Evolutionary conservation across 2,329 filamentous ascomycete genomes (phyloP).

Genomic region (Aspergillus uvarum): DNA sequence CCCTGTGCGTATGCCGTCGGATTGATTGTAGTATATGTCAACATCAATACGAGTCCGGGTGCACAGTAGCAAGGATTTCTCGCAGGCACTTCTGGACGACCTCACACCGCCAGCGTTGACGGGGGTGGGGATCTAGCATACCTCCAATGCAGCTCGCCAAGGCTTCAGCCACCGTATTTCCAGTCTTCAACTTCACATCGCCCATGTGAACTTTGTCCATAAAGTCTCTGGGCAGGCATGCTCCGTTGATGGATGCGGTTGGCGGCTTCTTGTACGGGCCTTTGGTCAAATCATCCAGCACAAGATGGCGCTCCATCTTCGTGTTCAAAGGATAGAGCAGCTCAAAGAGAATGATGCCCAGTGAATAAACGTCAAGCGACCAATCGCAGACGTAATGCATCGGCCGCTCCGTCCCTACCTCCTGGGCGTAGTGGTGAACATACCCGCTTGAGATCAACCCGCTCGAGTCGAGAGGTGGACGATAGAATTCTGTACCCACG

Average conservation of each 20-base stretch:
- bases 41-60: background rate
- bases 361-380: constrained; percentile 61
- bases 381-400: constrained; percentile 42
- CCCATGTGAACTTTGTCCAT: constrained; percentile 38
- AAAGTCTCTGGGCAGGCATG: constrained; percentile 40
- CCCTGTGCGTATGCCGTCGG: background rate
- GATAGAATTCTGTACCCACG: constrained; percentile 64
- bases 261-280: constrained; percentile 15
- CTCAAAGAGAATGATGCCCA: constrained; percentile 64
- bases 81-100: constrained; percentile 38
- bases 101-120: constrained; percentile 38
- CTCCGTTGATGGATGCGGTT: constrained; percentile 1
- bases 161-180: constrained; percentile 31
- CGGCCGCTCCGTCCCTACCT: background rate
- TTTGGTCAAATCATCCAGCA: constrained; percentile 43
- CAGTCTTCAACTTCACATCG: constrained; percentile 24
- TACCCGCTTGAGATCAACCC: background rate
- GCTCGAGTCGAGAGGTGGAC: constrained; percentile 44
- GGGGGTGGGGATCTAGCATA: constrained; percentile 43
- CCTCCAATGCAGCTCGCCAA: constrained; percentile 41
- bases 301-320: constrained; percentile 48
- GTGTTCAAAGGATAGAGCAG: constrained; percentile 57
- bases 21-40: too few species aligned
- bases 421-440: constrained; percentile 5
- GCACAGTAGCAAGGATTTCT: constrained; percentile 24